Evolutionary conservation across 345 rosid species (phyloP).

Genomic region (Raphanus raphanistrum): DNA sequence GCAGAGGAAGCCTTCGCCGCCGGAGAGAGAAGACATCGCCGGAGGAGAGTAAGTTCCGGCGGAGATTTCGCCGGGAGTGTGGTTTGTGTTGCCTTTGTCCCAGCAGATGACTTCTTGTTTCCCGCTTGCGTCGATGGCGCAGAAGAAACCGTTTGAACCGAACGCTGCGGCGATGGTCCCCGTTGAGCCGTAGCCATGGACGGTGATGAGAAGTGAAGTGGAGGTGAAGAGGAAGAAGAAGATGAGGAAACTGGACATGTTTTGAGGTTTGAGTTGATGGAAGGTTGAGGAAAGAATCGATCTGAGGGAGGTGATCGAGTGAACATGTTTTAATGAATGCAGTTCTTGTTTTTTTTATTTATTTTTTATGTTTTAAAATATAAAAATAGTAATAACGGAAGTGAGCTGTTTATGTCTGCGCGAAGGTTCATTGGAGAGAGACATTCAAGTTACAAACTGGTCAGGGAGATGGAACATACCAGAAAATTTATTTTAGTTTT

Average conservation of each 20-base stretch:
- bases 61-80: conserved; percentile 29
- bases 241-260: conserved; percentile 22
- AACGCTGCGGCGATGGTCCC: conserved; percentile 48
- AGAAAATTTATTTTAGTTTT: background rate
- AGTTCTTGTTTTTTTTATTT: conserved; percentile 21
- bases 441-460: conserved; percentile 27
- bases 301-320: conserved; percentile 26
- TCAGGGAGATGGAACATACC: conserved; percentile 27
- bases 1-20: conserved; percentile 87
- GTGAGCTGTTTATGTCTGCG: conserved; percentile 47
- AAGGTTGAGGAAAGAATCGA: conserved; percentile 29
- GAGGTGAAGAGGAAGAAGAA: background rate
- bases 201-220: conserved; percentile 16
- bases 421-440: conserved; percentile 45
- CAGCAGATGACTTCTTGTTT: conserved; percentile 80
- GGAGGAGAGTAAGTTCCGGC: conserved; percentile 42
- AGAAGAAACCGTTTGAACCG: conserved; percentile 80
- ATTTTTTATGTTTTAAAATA: background rate
- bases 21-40: conserved; percentile 65
- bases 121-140: conserved; percentile 80
- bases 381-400: conserved; percentile 25
- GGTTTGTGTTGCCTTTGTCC: conserved; percentile 50
- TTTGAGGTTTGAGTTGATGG: conserved; percentile 13
- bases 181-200: conserved; percentile 35
- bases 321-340: conserved; percentile 43